Percentiles rank a stretch among this genome's conserved stretches.
These are phyloP conservation scores for Boechera retrofracta DNA, from an alignment of 345 rosid genomes.

Conservation along the genomic window DNA sequence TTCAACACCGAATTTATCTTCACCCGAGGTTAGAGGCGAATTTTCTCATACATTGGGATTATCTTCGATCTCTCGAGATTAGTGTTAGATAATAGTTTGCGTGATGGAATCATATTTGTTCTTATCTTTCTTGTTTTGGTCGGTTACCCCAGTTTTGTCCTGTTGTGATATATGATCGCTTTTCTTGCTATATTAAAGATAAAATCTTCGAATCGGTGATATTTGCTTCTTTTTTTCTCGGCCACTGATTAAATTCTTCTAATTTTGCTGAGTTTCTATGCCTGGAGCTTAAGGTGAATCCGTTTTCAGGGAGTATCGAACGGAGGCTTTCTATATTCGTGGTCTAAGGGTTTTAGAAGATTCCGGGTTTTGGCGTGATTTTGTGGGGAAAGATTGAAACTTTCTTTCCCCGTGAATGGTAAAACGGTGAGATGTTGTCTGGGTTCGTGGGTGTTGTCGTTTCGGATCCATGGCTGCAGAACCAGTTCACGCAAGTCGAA, in stretches of 20 bases:
- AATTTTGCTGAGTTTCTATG: background rate
- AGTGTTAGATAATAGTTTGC: background rate
- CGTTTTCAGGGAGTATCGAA: slow-evolving; percentile 2
- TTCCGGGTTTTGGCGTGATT: slow-evolving; percentile 27
- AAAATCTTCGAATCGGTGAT: slow-evolving; percentile 20
- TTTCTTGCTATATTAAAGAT: slow-evolving; percentile 21
- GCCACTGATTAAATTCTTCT: slow-evolving; percentile 11
- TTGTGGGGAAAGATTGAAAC: background rate
- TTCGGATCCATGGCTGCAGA: slow-evolving; percentile 85
- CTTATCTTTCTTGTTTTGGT: slow-evolving; percentile 27
- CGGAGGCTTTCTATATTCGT: background rate
- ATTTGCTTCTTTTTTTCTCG: background rate
- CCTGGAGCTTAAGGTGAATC: slow-evolving; percentile 9
- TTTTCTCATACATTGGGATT: slow-evolving; percentile 9
- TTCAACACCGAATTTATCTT: slow-evolving; percentile 13
- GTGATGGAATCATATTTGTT: slow-evolving; percentile 23
- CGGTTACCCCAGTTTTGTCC: slow-evolving; percentile 35
- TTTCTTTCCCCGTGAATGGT: slow-evolving; percentile 23
- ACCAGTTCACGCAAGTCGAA: slow-evolving; percentile 89
- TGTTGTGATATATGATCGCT: slow-evolving; percentile 5
- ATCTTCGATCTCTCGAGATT: slow-evolving; percentile 18
- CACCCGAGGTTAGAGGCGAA: slow-evolving; percentile 26
- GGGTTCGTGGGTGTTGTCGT: slow-evolving; percentile 69
- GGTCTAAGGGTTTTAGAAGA: slow-evolving; percentile 18
- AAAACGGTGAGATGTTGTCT: slow-evolving; percentile 71